These are phyloP conservation scores for Kluyveromyces sp. DNA, from an alignment of 1,139 yeast species.

Conservation along the genomic window DNA sequence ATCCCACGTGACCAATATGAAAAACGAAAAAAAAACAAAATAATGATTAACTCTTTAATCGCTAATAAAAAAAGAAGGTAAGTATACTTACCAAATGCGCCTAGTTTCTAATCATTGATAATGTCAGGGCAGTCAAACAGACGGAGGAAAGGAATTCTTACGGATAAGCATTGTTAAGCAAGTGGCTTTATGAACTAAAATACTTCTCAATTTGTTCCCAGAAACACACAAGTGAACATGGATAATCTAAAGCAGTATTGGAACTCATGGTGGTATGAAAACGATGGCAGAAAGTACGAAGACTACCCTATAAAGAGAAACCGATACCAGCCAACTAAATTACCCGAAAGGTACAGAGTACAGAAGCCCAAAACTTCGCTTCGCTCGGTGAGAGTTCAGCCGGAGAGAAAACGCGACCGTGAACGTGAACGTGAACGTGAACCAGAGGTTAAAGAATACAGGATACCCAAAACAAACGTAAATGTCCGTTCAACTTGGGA, in stretches of 20 bases:
- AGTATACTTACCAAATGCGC: too few species aligned
- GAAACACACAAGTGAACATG: not conserved
- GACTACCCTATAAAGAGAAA: constrained; percentile 11
- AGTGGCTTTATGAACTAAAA: too few species aligned
- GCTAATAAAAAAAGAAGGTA: too few species aligned
- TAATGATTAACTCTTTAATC: too few species aligned
- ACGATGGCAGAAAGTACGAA: constrained; percentile 17
- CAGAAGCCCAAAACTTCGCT: constrained; percentile 4
- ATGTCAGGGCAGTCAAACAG: too few species aligned
- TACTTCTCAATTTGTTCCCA: not conserved
- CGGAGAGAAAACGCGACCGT: not conserved
- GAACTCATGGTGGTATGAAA: constrained; percentile 10
- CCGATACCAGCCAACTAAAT: not conserved
- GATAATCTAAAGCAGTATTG: constrained; percentile 5
- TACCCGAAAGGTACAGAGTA: constrained; percentile 3
- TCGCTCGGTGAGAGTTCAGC: not conserved
- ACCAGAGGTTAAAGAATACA: not conserved
- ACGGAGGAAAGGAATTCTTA: too few species aligned
- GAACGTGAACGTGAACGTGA: constrained; percentile 1
- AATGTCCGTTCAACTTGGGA: constrained; percentile 10
- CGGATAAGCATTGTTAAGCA: too few species aligned
- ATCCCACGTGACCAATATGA: too few species aligned
- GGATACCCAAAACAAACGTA: not conserved
- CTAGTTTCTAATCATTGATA: too few species aligned
- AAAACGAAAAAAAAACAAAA: too few species aligned